These are phyloP conservation scores for Neoboletus magnificus DNA, from an alignment of 768 basidiomycete species.

Conservation along the genomic window DNA sequence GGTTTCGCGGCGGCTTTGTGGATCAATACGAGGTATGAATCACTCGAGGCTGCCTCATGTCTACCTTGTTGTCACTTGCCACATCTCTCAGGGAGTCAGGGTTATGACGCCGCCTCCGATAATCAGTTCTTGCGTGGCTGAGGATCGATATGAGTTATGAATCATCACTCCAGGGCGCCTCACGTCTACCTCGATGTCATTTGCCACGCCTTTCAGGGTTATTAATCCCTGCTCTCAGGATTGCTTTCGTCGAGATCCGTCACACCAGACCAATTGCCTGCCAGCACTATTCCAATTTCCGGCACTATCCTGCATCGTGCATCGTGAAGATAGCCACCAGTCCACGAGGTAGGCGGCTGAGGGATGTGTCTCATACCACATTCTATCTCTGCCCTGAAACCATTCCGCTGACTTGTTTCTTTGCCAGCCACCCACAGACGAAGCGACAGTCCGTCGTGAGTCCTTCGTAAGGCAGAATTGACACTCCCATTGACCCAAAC, in stretches of 20 bases:
- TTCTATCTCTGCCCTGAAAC: too few relatives aligned
- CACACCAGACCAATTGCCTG: background rate
- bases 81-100: background rate
- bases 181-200: background rate
- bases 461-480: background rate
- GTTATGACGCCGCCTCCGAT: too few relatives aligned
- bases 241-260: too few relatives aligned
- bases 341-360: background rate
- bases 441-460: too few relatives aligned
- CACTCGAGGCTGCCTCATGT: background rate
- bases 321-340: background rate
- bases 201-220: background rate
- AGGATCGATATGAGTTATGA: background rate
- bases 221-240: background rate
- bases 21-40: background rate
- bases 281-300: background rate
- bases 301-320: too few relatives aligned
- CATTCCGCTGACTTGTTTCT: too few relatives aligned
- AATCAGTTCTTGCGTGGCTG: background rate
- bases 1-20: background rate
- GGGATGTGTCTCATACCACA: too few relatives aligned
- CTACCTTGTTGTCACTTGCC: background rate
- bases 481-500: too few relatives aligned
- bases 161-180: background rate
- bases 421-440: background rate